Conservation (phyloP, 225 moss, liverwort and hornwort genomes). For the Neckera pumila region DNA sequence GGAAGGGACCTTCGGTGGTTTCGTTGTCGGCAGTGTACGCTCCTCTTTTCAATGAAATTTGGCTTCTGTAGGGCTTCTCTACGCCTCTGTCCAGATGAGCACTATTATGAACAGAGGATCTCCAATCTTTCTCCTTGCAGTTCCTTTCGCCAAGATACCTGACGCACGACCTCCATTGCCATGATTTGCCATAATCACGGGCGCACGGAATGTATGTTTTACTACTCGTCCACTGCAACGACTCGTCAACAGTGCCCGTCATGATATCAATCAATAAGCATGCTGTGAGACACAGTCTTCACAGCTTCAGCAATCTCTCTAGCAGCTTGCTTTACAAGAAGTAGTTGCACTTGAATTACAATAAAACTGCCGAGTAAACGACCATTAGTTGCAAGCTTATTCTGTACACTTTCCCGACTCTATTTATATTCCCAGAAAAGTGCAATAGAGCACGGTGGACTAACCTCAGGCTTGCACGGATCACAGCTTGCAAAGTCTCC, state of each 20-base stretch:
- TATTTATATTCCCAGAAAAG: not conserved
- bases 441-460: not conserved
- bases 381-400: not conserved
- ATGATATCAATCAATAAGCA: not conserved
- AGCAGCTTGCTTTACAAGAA: not conserved
- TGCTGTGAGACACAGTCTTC: not conserved
- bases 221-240: slow-evolving; percentile 29
- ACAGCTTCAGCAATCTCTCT: not conserved
- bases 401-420: not conserved
- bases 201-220: slow-evolving; percentile 8
- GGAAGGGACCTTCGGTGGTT: slow-evolving; percentile 20
- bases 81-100: slow-evolving; percentile 4
- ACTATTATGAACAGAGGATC: slow-evolving; percentile 9
- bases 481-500: slow-evolving; percentile 19
- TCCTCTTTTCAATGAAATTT: slow-evolving; percentile 10
- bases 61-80: slow-evolving; percentile 25
- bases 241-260: not conserved
- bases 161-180: slow-evolving; percentile 21
- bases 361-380: not conserved
- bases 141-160: slow-evolving; percentile 8
- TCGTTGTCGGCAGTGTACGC: not conserved
- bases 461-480: slow-evolving; percentile 12
- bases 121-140: slow-evolving; percentile 12
- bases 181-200: slow-evolving; percentile 15
- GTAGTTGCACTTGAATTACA: not conserved